Evolutionary conservation across 2,329 filamentous ascomycete species (phyloP), one percentile per base, ranked within the genome.

Genomic region (Rhexocercosporidium sp.): DNA sequence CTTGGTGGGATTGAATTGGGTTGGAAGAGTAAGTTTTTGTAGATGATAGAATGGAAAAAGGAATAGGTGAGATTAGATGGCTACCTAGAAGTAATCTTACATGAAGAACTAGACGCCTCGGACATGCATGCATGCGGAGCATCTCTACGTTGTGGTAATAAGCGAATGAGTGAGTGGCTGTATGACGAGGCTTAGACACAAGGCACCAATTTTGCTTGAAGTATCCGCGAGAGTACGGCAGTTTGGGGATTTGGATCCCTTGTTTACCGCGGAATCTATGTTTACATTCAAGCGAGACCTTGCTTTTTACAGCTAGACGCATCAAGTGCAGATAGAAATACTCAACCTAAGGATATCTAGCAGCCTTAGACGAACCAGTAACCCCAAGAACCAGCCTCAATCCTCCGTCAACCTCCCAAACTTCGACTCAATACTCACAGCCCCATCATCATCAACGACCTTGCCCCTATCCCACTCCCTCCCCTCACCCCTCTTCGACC

Each of bases 401-500:
- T 29, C 25, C 64, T 69, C 71, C 47, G 73, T 76, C 59, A 74
- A 54, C 41, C 72, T 72, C 20, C 75, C 75, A 70, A 75, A 77
- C 12, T 69, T 66, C 3, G 72, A 57, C 54, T 75, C 71, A 44
- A 72, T 63, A 29, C 47, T 66, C 53, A 88, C 80, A 71, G 82
- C 78, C 1, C 86, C 87, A 73, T 88, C 82, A 9, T 82, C 82
- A 70, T 85, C 82, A 51, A 88, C 75, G 27, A 86, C 82, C 74
- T 91, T 90, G 1, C 89, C 89, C 56, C 84, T 80, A 81, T 90
- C 89, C 88, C 88, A 91, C 74, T 90, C 89, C 66, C 89, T 82
- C 1, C 83, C 67, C 63, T 78, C 75, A 79, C 75, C 77, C 34
- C 68, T 73, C 63, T 74, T 91, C 44, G 85, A 84, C 93, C 93